A percentile compares a stretch with the other conserved stretches of the same genome.
Evolutionary conservation across 768 basidiomycete species (phyloP).

Genomic region (Suillus bovinus): DNA sequence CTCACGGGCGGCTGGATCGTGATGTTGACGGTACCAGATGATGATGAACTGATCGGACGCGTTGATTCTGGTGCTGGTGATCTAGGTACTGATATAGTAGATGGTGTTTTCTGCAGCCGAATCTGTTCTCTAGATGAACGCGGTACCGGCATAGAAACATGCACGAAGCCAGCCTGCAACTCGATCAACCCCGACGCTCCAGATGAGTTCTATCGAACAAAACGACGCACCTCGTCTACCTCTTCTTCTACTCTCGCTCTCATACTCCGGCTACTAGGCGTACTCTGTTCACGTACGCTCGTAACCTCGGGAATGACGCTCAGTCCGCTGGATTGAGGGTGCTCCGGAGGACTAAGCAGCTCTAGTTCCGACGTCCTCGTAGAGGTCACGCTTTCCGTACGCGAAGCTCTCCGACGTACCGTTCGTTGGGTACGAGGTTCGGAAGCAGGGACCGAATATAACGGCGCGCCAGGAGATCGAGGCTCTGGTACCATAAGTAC

Average conservation of each 20-base stretch:
- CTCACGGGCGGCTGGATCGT: conserved; percentile 35
- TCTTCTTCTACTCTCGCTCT: conserved; percentile 40
- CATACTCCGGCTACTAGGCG: conserved; percentile 21
- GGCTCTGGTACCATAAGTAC: conserved; percentile 35
- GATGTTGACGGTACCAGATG: conserved; percentile 32
- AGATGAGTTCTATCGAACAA: conserved; percentile 1
- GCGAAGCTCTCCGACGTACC: conserved; percentile 47
- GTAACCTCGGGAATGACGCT: conserved; percentile 58
- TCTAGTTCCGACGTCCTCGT: conserved; percentile 53
- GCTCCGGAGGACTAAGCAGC: conserved; percentile 46
- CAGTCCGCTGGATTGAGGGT: conserved; percentile 40
- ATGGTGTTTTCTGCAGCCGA: background rate
- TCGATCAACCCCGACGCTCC: background rate
- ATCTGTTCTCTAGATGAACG: conserved; percentile 26
- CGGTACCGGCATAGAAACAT: conserved; percentile 35
- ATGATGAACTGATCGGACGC: conserved; percentile 28
- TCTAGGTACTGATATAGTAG: background rate
- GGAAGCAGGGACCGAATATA: conserved; percentile 17
- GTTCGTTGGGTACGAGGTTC: conserved; percentile 32
- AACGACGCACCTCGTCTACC: conserved; percentile 32
- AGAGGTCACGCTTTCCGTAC: conserved; percentile 47
- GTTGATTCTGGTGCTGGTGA: conserved; percentile 17
- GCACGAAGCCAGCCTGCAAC: conserved; percentile 33
- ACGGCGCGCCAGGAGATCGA: conserved; percentile 25
- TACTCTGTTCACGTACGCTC: conserved; percentile 37